phyloP scores from a whole-genome alignment of 805 yeast species.

The Schwanniomyces yamadae region DNA sequence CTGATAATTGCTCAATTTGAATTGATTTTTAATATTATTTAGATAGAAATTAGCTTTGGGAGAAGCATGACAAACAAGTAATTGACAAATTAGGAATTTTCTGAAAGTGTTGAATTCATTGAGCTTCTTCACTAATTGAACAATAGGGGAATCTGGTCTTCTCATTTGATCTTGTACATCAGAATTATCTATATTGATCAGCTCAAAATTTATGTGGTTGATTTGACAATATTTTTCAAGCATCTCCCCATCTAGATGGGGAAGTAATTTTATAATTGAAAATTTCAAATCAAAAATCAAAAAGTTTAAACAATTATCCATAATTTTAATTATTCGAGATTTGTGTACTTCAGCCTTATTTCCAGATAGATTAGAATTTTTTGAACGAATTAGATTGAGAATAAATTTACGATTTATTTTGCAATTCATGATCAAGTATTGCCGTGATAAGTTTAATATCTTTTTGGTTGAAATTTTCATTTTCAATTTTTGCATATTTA shows the following conservation, averaged over 20 bases:
- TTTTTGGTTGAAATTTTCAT: slow-evolving; percentile 23
- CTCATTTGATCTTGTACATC: background rate
- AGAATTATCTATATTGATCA: slow-evolving; percentile 1
- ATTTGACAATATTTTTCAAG: slow-evolving; percentile 40
- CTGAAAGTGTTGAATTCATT: slow-evolving; percentile 35
- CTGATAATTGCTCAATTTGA: slow-evolving; percentile 10
- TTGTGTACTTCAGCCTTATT: slow-evolving; percentile 1
- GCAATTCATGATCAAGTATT: slow-evolving; percentile 33
- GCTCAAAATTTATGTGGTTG: slow-evolving; percentile 29
- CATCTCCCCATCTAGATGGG: slow-evolving; percentile 34
- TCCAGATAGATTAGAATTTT: slow-evolving; percentile 11
- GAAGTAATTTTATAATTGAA: slow-evolving; percentile 30
- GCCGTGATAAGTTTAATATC: slow-evolving; percentile 22
- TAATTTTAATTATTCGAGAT: slow-evolving; percentile 8
- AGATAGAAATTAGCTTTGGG: slow-evolving; percentile 30
- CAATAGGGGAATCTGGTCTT: slow-evolving; percentile 9
- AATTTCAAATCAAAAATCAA: slow-evolving; percentile 26
- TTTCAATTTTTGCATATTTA: slow-evolving; percentile 24
- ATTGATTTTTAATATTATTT: slow-evolving; percentile 24
- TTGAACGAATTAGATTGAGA: slow-evolving; percentile 27
- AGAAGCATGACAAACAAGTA: slow-evolving; percentile 34
- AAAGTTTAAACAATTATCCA: slow-evolving; percentile 27
- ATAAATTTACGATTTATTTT: slow-evolving; percentile 37
- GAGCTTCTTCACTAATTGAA: slow-evolving; percentile 16
- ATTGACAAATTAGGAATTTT: slow-evolving; percentile 37